These are phyloP conservation scores for Paecilomyces dactylethromorphus DNA, from an alignment of 2,329 filamentous ascomycete species.

Conservation along the genomic window DNA sequence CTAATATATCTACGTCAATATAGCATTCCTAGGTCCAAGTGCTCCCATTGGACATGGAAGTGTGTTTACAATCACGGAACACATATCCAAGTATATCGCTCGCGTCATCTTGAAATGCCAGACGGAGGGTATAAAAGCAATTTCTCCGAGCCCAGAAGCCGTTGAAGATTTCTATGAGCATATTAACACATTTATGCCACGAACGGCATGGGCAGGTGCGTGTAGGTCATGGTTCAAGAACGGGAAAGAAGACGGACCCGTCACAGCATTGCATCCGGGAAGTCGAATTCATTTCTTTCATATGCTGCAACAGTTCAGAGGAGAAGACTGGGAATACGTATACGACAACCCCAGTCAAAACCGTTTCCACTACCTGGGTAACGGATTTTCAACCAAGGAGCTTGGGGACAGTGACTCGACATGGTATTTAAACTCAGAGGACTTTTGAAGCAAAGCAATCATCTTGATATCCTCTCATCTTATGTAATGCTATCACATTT, in stretches of 20 bases:
- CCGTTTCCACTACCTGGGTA: conserved; percentile 48
- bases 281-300: conserved; percentile 33
- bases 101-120: conserved; percentile 37
- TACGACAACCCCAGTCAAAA: conserved; percentile 42
- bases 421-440: neutral
- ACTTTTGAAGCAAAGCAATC: too few species aligned
- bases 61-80: conserved; percentile 47
- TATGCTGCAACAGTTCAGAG: conserved; percentile 5
- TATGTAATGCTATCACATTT: too few species aligned
- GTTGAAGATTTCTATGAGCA: conserved; percentile 13
- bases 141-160: conserved; percentile 35
- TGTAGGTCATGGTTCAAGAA: conserved; percentile 50
- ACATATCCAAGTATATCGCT: conserved; percentile 47
- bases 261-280: conserved; percentile 47
- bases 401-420: neutral
- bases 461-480: too few species aligned
- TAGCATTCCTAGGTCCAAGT: conserved; percentile 43
- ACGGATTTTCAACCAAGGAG: conserved; percentile 40
- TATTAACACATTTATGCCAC: conserved; percentile 46
- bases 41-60: conserved; percentile 47
- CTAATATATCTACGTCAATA: neutral
- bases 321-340: conserved; percentile 49
- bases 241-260: conserved; percentile 36
- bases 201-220: conserved; percentile 44
- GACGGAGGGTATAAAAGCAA: conserved; percentile 43